Conservation (phyloP, 345 rosid genomes). For the Rubroshorea leprosula region DNA sequence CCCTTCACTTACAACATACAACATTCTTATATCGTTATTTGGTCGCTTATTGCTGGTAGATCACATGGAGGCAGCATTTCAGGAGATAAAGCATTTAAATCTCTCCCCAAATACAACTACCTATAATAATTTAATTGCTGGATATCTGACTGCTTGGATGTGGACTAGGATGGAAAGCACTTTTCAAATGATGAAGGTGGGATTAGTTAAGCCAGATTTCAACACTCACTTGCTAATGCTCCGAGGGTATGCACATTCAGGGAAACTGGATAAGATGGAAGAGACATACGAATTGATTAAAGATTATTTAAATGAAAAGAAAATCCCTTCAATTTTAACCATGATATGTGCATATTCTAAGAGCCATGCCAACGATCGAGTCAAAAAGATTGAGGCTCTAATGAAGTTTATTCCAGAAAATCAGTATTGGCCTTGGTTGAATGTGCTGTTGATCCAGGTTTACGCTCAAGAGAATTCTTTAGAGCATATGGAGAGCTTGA, state of each 20-base stretch:
- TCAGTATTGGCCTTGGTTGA: conserved; percentile 74
- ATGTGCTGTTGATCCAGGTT: conserved; percentile 61
- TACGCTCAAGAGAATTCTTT: conserved; percentile 64
- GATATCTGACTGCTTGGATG: conserved; percentile 76
- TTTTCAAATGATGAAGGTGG: conserved; percentile 47
- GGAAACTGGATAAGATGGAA: conserved; percentile 68
- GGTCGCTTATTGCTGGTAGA: conserved; percentile 65
- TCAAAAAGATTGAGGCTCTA: conserved; percentile 49
- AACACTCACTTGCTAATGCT: conserved; percentile 66
- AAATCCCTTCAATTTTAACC: conserved; percentile 46
- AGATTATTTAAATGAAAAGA: conserved; percentile 33
- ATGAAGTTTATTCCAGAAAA: conserved; percentile 48
- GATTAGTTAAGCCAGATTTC: conserved; percentile 42
- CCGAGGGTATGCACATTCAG: conserved; percentile 75
- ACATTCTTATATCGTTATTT: conserved; percentile 69
- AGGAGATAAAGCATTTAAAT: conserved; percentile 34
- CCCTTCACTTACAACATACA: conserved; percentile 64
- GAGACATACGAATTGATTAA: conserved; percentile 47
- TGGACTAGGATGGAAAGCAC: conserved; percentile 74
- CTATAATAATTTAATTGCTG: conserved; percentile 62
- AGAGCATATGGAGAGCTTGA: conserved; percentile 64
- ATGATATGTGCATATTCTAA: conserved; percentile 85
- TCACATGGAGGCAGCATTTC: conserved; percentile 59
- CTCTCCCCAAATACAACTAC: conserved; percentile 46
- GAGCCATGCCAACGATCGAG: conserved; percentile 44